Evolutionary conservation across 1,139 yeast genomes (phyloP).

Genomic region (Pneumocystis oryctolagi): DNA sequence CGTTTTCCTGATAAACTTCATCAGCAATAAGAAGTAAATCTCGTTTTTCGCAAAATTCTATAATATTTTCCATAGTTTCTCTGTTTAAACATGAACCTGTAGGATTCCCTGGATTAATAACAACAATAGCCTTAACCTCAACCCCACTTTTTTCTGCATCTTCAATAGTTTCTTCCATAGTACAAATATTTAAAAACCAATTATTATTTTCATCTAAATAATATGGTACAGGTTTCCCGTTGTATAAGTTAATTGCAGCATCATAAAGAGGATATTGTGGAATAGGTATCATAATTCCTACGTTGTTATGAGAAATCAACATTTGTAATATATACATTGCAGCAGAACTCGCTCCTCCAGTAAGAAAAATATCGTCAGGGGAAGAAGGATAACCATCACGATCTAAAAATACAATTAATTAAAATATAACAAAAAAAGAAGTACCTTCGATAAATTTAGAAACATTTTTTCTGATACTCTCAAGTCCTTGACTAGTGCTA

Average conservation of each 20-base stretch:
- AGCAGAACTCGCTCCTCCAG: conserved; percentile 90
- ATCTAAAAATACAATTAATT: conserved; percentile 15
- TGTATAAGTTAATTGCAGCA: conserved; percentile 71
- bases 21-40: conserved; percentile 55
- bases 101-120: conserved; percentile 96
- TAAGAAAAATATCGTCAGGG: conserved; percentile 63
- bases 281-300: conserved; percentile 86
- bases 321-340: conserved; percentile 63
- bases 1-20: conserved; percentile 82
- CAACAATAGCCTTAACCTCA: conserved; percentile 65
- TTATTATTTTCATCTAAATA: conserved; percentile 51
- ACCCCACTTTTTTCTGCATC: conserved; percentile 42
- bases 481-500: conserved; percentile 80
- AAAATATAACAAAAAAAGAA: not conserved
- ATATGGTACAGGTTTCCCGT: conserved; percentile 76
- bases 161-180: conserved; percentile 45
- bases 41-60: conserved; percentile 60
- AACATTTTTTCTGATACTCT: conserved; percentile 53
- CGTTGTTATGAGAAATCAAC: conserved; percentile 45
- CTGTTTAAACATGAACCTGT: conserved; percentile 63
- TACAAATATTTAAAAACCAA: conserved; percentile 74
- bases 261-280: conserved; percentile 96
- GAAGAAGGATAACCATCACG: conserved; percentile 51
- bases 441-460: conserved; percentile 51
- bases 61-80: conserved; percentile 53